Conservation (phyloP, 2,329 filamentous ascomycete species). For the Paecilomyces variotii region DNA sequence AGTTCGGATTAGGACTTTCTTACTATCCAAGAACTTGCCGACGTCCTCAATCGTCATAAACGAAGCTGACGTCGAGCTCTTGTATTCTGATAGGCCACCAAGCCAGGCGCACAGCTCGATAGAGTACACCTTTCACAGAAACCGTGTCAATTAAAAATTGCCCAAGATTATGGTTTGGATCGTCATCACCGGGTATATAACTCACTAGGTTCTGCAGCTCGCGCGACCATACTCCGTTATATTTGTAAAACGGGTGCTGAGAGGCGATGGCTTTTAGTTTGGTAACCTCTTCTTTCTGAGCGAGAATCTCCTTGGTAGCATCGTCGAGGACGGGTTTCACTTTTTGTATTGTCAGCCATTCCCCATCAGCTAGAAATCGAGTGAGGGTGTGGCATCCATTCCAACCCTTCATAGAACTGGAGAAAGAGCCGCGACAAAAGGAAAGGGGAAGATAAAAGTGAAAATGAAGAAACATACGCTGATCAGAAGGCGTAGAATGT, state of each 20-base stretch:
- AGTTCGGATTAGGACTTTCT: slow-evolving; percentile 11
- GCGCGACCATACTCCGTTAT: slow-evolving; percentile 79
- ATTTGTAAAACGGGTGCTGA: slow-evolving; percentile 95
- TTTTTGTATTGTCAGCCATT: slow-evolving; percentile 24
- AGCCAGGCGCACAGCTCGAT: slow-evolving; percentile 66
- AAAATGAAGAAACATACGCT: slow-evolving; percentile 40
- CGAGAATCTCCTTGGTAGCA: slow-evolving; percentile 61
- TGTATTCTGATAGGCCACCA: slow-evolving; percentile 58
- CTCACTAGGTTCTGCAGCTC: slow-evolving; percentile 71
- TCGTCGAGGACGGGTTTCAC: slow-evolving; percentile 62
- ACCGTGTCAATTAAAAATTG: neutral
- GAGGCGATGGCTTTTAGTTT: slow-evolving; percentile 68
- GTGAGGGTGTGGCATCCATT: neutral
- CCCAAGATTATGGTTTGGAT: neutral
- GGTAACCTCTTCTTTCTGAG: slow-evolving; percentile 62
- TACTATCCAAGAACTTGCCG: slow-evolving; percentile 67
- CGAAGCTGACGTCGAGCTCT: slow-evolving; percentile 50
- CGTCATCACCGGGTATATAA: slow-evolving; percentile 13
- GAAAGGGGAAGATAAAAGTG: neutral
- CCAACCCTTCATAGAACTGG: neutral
- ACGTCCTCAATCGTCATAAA: slow-evolving; percentile 85
- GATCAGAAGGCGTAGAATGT: slow-evolving; percentile 69
- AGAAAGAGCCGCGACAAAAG: neutral
- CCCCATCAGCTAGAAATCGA: neutral
- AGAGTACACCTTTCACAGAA: slow-evolving; percentile 42